phyloP scores from a whole-genome alignment of 1,139 yeast species.

The Komagataea norvegica region DNA sequence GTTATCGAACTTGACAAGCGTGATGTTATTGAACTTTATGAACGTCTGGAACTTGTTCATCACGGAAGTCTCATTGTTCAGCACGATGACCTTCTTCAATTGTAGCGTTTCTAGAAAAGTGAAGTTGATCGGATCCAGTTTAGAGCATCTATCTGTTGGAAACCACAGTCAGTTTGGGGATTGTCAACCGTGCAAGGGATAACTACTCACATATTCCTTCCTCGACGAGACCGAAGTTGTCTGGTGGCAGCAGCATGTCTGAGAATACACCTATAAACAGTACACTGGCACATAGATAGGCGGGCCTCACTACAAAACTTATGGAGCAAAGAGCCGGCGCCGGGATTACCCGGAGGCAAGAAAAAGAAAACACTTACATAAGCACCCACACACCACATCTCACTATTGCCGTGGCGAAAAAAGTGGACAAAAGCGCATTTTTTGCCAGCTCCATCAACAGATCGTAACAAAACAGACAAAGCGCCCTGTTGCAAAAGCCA shows the following conservation, averaged over 20 bases:
- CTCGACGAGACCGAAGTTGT: slow-evolving; percentile 73
- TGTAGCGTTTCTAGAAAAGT: slow-evolving; percentile 63
- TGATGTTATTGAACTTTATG: slow-evolving; percentile 22
- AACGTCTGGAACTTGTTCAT: slow-evolving; percentile 26
- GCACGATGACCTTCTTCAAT: slow-evolving; percentile 51
- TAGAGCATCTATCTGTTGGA: slow-evolving; percentile 47
- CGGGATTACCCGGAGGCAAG: too few relatives aligned
- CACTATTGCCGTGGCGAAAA: slow-evolving; percentile 4
- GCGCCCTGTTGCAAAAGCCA: slow-evolving; percentile 4
- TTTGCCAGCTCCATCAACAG: too few relatives aligned
- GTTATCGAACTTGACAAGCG: slow-evolving; percentile 23
- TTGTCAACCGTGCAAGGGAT: not conserved
- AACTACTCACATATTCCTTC: slow-evolving; percentile 50
- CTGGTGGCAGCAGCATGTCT: slow-evolving; percentile 71
- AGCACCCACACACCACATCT: slow-evolving; percentile 6
- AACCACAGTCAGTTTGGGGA: not conserved
- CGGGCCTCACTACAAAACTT: too few relatives aligned
- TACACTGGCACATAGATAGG: too few relatives aligned
- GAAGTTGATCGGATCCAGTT: slow-evolving; percentile 53
- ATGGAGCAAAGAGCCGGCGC: too few relatives aligned
- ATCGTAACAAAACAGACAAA: slow-evolving; percentile 1
- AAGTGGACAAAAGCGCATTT: slow-evolving; percentile 6
- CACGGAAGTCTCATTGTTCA: slow-evolving; percentile 58
- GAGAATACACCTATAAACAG: too few relatives aligned
- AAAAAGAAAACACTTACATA: too few relatives aligned